Evolutionary conservation across 2,329 filamentous ascomycete genomes (phyloP).

Genomic region (Rutstroemia sydowiana): DNA sequence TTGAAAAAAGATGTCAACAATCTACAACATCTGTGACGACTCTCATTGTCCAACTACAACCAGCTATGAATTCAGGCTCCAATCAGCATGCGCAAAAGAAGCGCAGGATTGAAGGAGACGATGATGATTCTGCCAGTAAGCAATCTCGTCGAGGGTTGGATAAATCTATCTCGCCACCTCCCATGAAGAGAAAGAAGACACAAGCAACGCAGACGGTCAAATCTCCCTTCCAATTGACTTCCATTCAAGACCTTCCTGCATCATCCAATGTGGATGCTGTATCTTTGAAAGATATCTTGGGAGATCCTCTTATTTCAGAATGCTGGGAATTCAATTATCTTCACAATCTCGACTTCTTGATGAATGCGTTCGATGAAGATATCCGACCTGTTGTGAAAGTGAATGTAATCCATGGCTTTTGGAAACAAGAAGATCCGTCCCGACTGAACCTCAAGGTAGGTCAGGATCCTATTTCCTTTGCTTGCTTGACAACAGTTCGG

Average conservation of each 20-base stretch:
- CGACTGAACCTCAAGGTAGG: constrained; percentile 32
- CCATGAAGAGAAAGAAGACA: constrained; percentile 9
- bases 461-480: constrained; percentile 30
- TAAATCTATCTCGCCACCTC: constrained; percentile 27
- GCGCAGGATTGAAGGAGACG: constrained; percentile 13
- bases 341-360: constrained; percentile 51
- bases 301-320: constrained; percentile 49
- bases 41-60: neutral
- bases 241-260: constrained; percentile 44
- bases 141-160: constrained; percentile 5
- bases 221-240: constrained; percentile 54
- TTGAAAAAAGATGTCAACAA: neutral
- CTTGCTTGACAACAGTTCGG: neutral
- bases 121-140: neutral
- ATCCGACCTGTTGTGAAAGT: constrained; percentile 44
- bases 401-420: constrained; percentile 56
- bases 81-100: constrained; percentile 24
- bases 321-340: constrained; percentile 51
- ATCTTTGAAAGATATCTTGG: constrained; percentile 48
- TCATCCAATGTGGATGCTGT: constrained; percentile 49
- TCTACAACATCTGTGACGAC: neutral
- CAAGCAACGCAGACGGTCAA: constrained; percentile 13
- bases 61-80: constrained; percentile 16
- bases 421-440: constrained; percentile 58
- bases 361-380: constrained; percentile 48